Percentiles rank a stretch among this genome's conserved stretches.
These are phyloP conservation scores for Climacium dendroides DNA, from an alignment of 225 moss, liverwort and hornwort species.

Conservation along the genomic window DNA sequence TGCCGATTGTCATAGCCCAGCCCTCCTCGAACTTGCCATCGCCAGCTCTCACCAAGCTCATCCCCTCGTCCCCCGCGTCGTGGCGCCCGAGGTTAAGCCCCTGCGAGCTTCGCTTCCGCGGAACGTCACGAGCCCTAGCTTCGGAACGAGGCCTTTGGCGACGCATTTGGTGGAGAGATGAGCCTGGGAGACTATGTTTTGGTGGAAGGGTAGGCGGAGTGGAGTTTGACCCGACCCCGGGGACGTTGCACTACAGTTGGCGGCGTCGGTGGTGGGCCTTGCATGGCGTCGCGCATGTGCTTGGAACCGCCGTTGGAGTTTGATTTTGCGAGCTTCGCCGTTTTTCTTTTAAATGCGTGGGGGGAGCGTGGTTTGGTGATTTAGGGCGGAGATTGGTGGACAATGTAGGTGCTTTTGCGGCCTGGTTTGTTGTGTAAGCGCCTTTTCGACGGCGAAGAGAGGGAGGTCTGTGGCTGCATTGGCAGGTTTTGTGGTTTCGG, in stretches of 20 bases:
- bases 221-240: background rate
- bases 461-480: background rate
- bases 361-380: background rate
- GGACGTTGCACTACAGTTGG: background rate
- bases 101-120: background rate
- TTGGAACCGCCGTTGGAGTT: background rate
- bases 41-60: background rate
- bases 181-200: background rate
- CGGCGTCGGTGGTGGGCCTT: constrained; percentile 8
- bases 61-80: background rate
- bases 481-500: background rate
- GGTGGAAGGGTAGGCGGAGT: background rate
- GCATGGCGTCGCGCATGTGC: constrained; percentile 14
- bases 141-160: background rate
- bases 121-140: background rate
- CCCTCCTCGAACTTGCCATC: background rate
- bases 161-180: background rate
- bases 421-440: background rate
- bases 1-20: background rate
- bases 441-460: background rate
- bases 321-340: background rate
- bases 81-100: background rate
- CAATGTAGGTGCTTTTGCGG: background rate
- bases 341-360: background rate
- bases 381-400: background rate